Evolutionary conservation across 257 asterid species (phyloP).

Genomic region (Solanum dulcamara): DNA sequence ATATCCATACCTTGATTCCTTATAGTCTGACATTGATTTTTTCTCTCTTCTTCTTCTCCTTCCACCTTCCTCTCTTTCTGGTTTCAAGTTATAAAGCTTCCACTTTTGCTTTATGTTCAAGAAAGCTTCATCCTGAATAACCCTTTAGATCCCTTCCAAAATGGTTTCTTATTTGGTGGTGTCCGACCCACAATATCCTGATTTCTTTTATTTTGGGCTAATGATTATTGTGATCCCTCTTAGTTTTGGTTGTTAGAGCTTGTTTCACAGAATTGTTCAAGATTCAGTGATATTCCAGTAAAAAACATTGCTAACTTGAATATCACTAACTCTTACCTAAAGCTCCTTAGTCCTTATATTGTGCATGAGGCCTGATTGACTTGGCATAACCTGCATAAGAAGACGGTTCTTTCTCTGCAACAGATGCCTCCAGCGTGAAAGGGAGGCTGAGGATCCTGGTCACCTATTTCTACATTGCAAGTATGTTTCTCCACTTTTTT

Average conservation of each 20-base stretch:
- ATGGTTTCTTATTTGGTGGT: neutral
- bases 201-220: neutral
- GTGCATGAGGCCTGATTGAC: neutral
- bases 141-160: neutral
- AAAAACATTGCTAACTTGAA: neutral
- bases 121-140: neutral
- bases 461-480: neutral
- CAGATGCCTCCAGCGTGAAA: neutral
- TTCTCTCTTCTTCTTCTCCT: neutral
- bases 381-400: neutral
- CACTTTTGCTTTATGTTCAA: neutral
- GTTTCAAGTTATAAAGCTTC: neutral
- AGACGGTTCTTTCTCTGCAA: neutral
- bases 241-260: neutral
- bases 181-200: neutral
- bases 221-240: neutral
- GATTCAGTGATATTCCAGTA: neutral
- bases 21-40: neutral
- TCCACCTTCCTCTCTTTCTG: neutral
- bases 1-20: neutral
- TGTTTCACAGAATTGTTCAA: neutral
- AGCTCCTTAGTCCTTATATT: neutral
- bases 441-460: neutral
- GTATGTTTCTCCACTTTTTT: neutral
- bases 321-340: neutral